These are phyloP conservation scores for Saccharomycopsis hybrid DNA, from an alignment of 1,139 yeast species.

Conservation along the genomic window DNA sequence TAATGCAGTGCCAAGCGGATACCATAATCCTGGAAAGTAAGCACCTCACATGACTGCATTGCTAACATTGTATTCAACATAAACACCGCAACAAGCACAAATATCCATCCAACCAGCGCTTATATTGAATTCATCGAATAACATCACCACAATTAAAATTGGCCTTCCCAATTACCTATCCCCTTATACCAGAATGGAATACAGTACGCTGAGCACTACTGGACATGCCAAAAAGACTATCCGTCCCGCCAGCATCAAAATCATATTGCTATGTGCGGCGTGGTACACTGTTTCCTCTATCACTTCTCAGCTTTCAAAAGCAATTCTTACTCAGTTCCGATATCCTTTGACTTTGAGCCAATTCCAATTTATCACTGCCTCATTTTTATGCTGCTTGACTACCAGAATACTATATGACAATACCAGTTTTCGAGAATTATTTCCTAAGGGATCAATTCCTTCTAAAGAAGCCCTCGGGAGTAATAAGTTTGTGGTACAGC, in stretches of 20 bases:
- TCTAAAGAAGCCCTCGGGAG: constrained; percentile 23
- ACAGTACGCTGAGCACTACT: too few relatives aligned
- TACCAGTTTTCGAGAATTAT: constrained; percentile 25
- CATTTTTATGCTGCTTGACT: constrained; percentile 30
- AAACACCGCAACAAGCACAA: too few relatives aligned
- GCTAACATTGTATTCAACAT: too few relatives aligned
- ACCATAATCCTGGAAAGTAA: too few relatives aligned
- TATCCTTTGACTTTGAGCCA: constrained; percentile 83
- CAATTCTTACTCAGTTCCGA: constrained; percentile 61
- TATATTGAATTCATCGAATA: too few relatives aligned
- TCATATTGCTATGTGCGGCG: constrained; percentile 49
- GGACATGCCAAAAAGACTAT: too few relatives aligned
- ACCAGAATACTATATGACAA: constrained; percentile 23
- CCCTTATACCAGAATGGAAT: too few relatives aligned
- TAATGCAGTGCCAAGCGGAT: too few relatives aligned
- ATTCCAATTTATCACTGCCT: constrained; percentile 73
- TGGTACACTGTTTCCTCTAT: constrained; percentile 83
- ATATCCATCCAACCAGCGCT: too few relatives aligned
- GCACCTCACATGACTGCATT: too few relatives aligned
- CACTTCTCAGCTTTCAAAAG: constrained; percentile 75
- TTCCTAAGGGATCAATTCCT: constrained; percentile 56
- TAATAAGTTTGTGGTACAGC: constrained; percentile 27
- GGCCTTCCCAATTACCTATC: too few relatives aligned
- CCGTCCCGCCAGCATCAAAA: constrained; percentile 24
- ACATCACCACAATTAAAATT: too few relatives aligned